These are phyloP conservation scores for Quercus phellos DNA, from an alignment of 331 rosid species.

Conservation along the genomic window DNA sequence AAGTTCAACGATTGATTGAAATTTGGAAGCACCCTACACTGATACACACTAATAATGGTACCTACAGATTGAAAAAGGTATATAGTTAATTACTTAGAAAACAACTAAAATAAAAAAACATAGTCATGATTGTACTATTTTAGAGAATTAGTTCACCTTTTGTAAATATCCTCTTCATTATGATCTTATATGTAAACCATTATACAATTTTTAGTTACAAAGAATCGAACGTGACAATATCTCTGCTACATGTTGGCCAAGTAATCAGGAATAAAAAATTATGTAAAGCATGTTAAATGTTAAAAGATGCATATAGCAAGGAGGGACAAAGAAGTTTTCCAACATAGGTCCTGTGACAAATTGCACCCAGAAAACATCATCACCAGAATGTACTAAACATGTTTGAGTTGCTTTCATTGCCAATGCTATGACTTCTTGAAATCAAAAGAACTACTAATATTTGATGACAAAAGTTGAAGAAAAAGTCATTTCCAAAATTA, in stretches of 20 bases:
- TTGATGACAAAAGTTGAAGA: not conserved
- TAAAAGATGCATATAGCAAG: not conserved
- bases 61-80: not conserved
- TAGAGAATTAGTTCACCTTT: not conserved
- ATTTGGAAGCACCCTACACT: not conserved
- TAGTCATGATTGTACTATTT: not conserved
- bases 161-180: not conserved
- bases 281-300: not conserved
- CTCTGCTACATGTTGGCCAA: not conserved
- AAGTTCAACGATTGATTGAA: not conserved
- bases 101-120: too few species aligned
- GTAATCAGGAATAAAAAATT: not conserved
- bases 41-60: not conserved
- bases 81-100: not conserved
- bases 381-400: not conserved
- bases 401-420: not conserved
- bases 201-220: not conserved
- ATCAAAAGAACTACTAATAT: not conserved
- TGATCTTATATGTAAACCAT: not conserved
- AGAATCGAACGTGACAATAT: not conserved
- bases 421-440: not conserved
- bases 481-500: not conserved
- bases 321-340: not conserved
- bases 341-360: not conserved
- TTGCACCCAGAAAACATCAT: not conserved